Evolutionary conservation across 2,329 filamentous ascomycete genomes (phyloP), one percentile per base, ranked within the genome.

Genomic region (Penicillium sp.): DNA sequence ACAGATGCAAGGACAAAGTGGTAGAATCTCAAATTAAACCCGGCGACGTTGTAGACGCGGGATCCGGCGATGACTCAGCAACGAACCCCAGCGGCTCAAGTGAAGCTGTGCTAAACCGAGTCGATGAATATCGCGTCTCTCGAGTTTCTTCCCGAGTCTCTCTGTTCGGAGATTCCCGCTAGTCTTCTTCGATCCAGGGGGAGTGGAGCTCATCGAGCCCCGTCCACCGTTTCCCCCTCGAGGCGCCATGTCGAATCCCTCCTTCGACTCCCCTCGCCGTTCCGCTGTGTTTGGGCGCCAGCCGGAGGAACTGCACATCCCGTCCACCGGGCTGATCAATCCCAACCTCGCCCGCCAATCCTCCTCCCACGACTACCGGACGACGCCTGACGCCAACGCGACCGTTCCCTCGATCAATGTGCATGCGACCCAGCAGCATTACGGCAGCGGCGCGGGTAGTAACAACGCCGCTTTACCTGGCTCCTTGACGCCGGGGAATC

Each of bases 241-340:
- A 40, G 40, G 44, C 44, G 50, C 45, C 39, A 69, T 70, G 66
- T 60, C 66, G 42, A 70, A 68, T 52, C 63, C 67, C 42, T 59
- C 67, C 34, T 76, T 69, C 59, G 72, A 76, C 41, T 66, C 68
- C 31, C 66, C 71, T 45, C 69, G 73, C 52, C 68, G 72, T 51
- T 61, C 63, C 35, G 64, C 69, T 39, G 60, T 66, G 15, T 67
- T 70, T 47, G 64, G 61, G 28, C 69, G 72, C 41, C 67, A 71
- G 47, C 66, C 70, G 34, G 76, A 80, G 50, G 76, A 79, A 57
- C 65, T 77, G 51, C 76, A 77, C 52, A 69, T 76, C 27, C 68
- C 69, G 25, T 61, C 67, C 11, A 58, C 65, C 25, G 55, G 60
- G 30, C 47, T 57, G 18, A 59, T 64, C 51, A 61, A 60, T 41